Percentiles rank a stretch among this genome's conserved stretches.
Evolutionary conservation across 768 basidiomycete species (phyloP).

Genomic region (Amanita exitialis): DNA sequence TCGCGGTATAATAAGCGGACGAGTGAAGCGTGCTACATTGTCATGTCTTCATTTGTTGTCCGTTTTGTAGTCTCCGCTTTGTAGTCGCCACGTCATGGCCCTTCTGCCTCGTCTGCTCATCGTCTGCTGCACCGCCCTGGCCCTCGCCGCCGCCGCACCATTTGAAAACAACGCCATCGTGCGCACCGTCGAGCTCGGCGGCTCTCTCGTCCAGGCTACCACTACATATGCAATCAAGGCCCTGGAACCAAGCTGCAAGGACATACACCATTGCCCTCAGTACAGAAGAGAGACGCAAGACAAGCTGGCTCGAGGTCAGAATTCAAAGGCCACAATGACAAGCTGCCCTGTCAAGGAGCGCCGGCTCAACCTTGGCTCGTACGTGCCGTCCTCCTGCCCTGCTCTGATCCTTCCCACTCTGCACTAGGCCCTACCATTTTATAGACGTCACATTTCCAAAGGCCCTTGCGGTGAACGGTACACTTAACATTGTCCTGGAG

Average conservation of each 20-base stretch:
- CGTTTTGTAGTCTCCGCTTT: no score
- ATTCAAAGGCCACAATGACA: conserved; percentile 58
- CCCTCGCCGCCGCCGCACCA: conserved; percentile 24
- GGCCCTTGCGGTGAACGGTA: conserved; percentile 44
- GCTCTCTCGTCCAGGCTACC: conserved; percentile 78
- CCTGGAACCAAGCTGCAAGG: conserved; percentile 44
- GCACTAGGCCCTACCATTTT: conserved; percentile 33
- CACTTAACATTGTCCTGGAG: conserved; percentile 70
- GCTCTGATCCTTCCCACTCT: conserved; percentile 6
- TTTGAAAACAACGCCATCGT: conserved; percentile 90
- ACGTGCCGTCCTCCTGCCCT: conserved; percentile 17
- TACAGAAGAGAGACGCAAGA: conserved; percentile 49
- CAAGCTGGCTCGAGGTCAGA: conserved; percentile 73
- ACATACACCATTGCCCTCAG: conserved; percentile 63
- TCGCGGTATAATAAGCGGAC: no score
- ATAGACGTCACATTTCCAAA: conserved; percentile 59
- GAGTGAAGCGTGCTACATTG: no score
- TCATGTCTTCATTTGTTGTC: no score
- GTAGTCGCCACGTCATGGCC: no score
- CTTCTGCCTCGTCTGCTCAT: conserved; percentile 39
- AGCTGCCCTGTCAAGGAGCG: conserved; percentile 43
- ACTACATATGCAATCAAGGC: conserved; percentile 83
- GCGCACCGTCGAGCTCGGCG: conserved; percentile 83
- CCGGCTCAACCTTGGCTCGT: conserved; percentile 42
- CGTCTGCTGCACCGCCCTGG: conserved; percentile 19